phyloP scores from a whole-genome alignment of 2,329 filamentous ascomycete species.

The Fusarium subglutinans region DNA sequence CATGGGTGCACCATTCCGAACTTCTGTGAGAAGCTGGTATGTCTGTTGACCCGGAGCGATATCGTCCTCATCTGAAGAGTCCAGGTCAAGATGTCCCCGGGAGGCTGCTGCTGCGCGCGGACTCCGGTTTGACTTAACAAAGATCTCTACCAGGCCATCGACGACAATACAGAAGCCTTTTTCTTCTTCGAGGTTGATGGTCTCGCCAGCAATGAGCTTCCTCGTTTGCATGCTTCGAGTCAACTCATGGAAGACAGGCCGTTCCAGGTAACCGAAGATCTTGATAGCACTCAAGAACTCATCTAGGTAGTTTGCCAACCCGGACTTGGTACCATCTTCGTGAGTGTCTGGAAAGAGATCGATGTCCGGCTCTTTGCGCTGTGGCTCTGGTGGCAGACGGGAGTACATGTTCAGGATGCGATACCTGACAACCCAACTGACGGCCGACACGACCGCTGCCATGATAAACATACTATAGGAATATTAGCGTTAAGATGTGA shows the following conservation, averaged over 20 bases:
- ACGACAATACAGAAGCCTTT: slow-evolving; percentile 98
- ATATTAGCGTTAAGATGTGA: slow-evolving; percentile 17
- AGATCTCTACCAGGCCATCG: slow-evolving; percentile 95
- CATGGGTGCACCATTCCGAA: slow-evolving; percentile 98
- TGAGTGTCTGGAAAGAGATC: slow-evolving; percentile 95
- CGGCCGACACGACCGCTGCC: slow-evolving; percentile 79
- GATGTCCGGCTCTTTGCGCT: slow-evolving; percentile 93
- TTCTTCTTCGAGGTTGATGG: slow-evolving; percentile 93
- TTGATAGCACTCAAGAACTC: slow-evolving; percentile 99
- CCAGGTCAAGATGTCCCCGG: slow-evolving; percentile 39
- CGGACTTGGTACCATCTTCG: slow-evolving; percentile 88
- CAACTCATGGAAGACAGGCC: slow-evolving; percentile 96
- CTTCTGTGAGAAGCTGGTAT: slow-evolving; percentile 95
- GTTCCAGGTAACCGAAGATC: slow-evolving; percentile 96
- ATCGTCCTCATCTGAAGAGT: slow-evolving; percentile 74
- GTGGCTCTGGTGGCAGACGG: slow-evolving; percentile 89
- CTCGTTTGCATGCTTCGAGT: slow-evolving; percentile 98
- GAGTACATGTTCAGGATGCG: slow-evolving; percentile 98
- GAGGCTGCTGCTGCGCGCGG: slow-evolving; percentile 48
- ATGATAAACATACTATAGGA: slow-evolving; percentile 75
- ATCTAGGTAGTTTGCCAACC: slow-evolving; percentile 94
- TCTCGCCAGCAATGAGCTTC: slow-evolving; percentile 96
- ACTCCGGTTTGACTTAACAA: slow-evolving; percentile 85
- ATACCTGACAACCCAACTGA: slow-evolving; percentile 95
- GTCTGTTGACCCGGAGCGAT: slow-evolving; percentile 75